A percentile compares a stretch with the other conserved stretches of the same genome.
Evolutionary conservation across 2,329 filamentous ascomycete genomes (phyloP).

Genomic region (Monosporascus sp.): DNA sequence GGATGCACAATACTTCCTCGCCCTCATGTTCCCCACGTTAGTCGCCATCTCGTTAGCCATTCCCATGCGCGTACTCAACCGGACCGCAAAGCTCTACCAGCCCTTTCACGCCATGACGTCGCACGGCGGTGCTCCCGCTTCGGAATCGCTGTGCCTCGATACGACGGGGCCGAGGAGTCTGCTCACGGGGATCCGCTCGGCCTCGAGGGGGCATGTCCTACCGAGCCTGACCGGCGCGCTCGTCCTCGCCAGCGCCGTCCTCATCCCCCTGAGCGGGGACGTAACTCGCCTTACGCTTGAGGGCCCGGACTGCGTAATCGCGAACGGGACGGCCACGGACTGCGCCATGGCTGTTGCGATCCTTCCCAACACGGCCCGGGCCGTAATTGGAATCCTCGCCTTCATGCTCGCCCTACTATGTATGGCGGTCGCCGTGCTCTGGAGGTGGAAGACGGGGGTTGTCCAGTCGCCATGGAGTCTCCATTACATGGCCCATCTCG

Average conservation of each 20-base stretch:
- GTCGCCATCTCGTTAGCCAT: constrained; percentile 29
- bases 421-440: not conserved
- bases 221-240: constrained; percentile 33
- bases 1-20: constrained; percentile 28
- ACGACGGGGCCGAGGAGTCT: constrained; percentile 34
- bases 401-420: not conserved
- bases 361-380: not conserved
- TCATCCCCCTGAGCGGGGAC: constrained; percentile 36
- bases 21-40: constrained; percentile 32
- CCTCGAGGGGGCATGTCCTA: constrained; percentile 30
- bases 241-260: constrained; percentile 28
- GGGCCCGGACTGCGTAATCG: constrained; percentile 24
- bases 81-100: constrained; percentile 31
- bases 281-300: constrained; percentile 33
- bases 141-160: constrained; percentile 36
- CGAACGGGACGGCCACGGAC: not conserved
- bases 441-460: not conserved
- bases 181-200: constrained; percentile 27
- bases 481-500: constrained; percentile 30
- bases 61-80: constrained; percentile 32
- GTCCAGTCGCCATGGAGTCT: constrained; percentile 37
- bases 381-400: not conserved
- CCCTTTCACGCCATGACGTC: constrained; percentile 38
- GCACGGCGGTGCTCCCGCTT: constrained; percentile 30
- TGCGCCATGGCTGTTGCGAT: not conserved